Evolutionary conservation across 192 early-diverging fungal genomes (phyloP), one percentile per base, ranked within the genome.

Genomic region (Coemansia asiatica): DNA sequence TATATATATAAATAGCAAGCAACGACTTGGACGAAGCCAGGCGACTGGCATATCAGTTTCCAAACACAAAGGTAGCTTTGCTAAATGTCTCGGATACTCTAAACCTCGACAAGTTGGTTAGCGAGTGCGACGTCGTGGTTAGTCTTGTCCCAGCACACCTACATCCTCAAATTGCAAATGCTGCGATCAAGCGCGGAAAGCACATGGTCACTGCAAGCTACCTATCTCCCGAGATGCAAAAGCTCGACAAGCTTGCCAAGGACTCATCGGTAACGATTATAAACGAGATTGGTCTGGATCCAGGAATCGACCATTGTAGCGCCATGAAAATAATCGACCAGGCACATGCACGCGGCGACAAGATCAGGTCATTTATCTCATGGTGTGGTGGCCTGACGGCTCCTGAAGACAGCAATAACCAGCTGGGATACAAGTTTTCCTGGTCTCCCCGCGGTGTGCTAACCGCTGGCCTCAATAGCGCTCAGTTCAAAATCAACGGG

Each of bases 231-330:
- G 96, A 89, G 21, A 99, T 99, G 97, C 66, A 85, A 65, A 81
- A 64, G 15, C 79, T 92, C 38, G 87, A 96, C 69, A 71, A 84
- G 35, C 85, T 81, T 6, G 97, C 97, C 6, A 86, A 88, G 66
- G 83, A 87, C 33, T 90, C 93, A 18, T 89, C 87, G 2, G 88
- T 99, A 18, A 91, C 91, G 22, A 89, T 98, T 56, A 86, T 99
- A 74, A 98, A 98, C 79, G 97, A 99, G 81, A 94, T 99, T 60
- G 97, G 97, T 10, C 83, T 99, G 56, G 97, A 99, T 82, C 97
- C 97, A 5, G 97, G 94, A 65, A 97, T 99, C 66, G 97, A 99
- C 71, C 97, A 99, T 71, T 85, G 95, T 83, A 92, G 91, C 51
- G 95, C 96, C 18, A 94, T 98, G 88, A 94, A 94, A 72, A 89